phyloP scores from a whole-genome alignment of 2,329 filamentous ascomycete species.

The Aspergillus unguis region DNA sequence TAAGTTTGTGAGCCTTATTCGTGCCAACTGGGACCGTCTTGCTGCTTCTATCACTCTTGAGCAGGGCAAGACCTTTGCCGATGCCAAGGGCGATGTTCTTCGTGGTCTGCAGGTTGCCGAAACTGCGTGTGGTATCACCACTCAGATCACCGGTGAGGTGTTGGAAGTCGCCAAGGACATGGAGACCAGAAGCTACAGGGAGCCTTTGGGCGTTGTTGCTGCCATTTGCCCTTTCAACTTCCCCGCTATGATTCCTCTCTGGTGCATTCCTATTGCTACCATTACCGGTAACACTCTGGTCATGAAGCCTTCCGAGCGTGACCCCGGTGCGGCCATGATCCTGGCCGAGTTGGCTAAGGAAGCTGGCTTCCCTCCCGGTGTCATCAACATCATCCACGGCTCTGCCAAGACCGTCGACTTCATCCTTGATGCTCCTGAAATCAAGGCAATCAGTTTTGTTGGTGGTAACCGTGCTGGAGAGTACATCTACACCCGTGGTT shows the following conservation, averaged over 20 bases:
- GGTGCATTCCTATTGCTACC: conserved; percentile 63
- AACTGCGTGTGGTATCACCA: conserved; percentile 65
- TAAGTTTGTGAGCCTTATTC: conserved; percentile 62
- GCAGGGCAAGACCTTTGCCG: conserved; percentile 66
- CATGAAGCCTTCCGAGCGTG: conserved; percentile 65
- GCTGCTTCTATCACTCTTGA: conserved; percentile 65
- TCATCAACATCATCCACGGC: conserved; percentile 66
- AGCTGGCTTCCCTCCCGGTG: conserved; percentile 63
- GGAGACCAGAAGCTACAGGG: conserved; percentile 65
- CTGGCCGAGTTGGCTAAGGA: conserved; percentile 61
- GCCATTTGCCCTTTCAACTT: conserved; percentile 69
- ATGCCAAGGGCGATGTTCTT: conserved; percentile 65
- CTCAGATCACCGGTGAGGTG: conserved; percentile 63
- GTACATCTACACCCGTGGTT: conserved; percentile 65
- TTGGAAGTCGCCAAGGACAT: conserved; percentile 67
- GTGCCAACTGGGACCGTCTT: conserved; percentile 63
- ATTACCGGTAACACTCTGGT: conserved; percentile 64
- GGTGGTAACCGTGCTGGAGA: conserved; percentile 67
- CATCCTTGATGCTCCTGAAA: conserved; percentile 64
- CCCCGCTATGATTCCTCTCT: conserved; percentile 68
- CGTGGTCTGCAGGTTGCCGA: conserved; percentile 65
- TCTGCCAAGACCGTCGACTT: conserved; percentile 64
- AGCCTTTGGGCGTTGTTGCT: conserved; percentile 62
- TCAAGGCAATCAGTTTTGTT: conserved; percentile 68
- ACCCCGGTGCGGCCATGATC: conserved; percentile 65